Percentiles rank a stretch among this genome's conserved stretches.
phyloP scores from a whole-genome alignment of 176 grass and related monocot genomes.

The Bolboschoenus planiculmis region DNA sequence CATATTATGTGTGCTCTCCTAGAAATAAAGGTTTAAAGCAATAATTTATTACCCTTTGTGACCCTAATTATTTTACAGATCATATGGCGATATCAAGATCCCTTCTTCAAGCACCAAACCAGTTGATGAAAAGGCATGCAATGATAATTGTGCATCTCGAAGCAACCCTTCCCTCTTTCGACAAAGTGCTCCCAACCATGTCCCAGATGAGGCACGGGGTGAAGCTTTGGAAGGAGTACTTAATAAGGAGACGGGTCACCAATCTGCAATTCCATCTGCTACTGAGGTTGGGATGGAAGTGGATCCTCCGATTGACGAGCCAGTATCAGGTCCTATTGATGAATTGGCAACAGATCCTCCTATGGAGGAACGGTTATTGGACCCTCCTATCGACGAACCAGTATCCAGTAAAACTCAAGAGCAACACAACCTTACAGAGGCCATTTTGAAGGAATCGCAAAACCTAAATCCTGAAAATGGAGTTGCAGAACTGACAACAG shows the following conservation, averaged over 20 bases:
- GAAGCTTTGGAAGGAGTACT: not conserved
- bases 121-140: slow-evolving; percentile 23
- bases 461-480: not conserved
- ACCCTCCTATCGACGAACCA: not conserved
- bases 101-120: slow-evolving; percentile 30
- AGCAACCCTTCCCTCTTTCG: not conserved
- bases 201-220: not conserved
- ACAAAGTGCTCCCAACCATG: not conserved
- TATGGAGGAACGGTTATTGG: not conserved
- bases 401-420: not conserved
- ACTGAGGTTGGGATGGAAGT: not conserved
- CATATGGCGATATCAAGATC: slow-evolving; percentile 44
- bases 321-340: not conserved
- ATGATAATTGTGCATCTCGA: slow-evolving; percentile 12
- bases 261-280: not conserved
- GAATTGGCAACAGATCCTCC: not conserved
- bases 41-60: slow-evolving; percentile 13
- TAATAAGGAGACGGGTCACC: not conserved
- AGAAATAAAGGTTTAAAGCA: not conserved
- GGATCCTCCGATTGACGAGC: not conserved
- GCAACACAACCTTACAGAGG: not conserved
- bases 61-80: slow-evolving; percentile 41
- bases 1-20: not conserved
- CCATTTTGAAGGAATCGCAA: not conserved
- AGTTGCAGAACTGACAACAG: not conserved